phyloP scores from a whole-genome alignment of 1,284 basidiomycete species.

The Puccinia brachypodii region DNA sequence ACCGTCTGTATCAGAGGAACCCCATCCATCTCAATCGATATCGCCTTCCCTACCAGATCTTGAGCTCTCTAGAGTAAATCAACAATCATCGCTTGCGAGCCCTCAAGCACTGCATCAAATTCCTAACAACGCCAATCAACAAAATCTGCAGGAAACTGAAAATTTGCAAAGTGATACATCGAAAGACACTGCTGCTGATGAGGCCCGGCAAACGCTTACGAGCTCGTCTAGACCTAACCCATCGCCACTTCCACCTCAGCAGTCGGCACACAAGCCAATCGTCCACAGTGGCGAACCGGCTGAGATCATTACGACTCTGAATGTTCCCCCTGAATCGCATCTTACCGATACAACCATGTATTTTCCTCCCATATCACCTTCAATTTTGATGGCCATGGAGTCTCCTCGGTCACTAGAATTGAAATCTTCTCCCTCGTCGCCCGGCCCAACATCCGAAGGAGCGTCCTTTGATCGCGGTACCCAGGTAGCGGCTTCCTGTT shows the following conservation, averaged over 20 bases:
- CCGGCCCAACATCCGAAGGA: neutral
- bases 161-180: neutral
- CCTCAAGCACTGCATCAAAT: neutral
- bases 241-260: neutral
- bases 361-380: constrained; percentile 47
- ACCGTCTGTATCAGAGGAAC: constrained; percentile 18
- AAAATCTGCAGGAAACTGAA: neutral
- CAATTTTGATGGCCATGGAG: constrained; percentile 26
- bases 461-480: neutral
- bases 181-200: neutral
- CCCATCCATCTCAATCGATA: constrained; percentile 21
- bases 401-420: neutral
- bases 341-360: constrained; percentile 10
- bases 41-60: neutral
- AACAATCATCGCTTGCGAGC: neutral
- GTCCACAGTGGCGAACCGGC: neutral
- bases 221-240: neutral
- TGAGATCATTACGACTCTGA: neutral
- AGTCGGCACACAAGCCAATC: neutral
- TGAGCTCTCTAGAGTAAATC: neutral
- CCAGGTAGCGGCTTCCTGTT: neutral
- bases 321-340: neutral
- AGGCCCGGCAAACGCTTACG: neutral
- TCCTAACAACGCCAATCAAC: neutral
- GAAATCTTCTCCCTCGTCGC: constrained; percentile 6